phyloP scores from a whole-genome alignment of 2,329 filamentous ascomycete species.

The Huntiella omanensis region DNA sequence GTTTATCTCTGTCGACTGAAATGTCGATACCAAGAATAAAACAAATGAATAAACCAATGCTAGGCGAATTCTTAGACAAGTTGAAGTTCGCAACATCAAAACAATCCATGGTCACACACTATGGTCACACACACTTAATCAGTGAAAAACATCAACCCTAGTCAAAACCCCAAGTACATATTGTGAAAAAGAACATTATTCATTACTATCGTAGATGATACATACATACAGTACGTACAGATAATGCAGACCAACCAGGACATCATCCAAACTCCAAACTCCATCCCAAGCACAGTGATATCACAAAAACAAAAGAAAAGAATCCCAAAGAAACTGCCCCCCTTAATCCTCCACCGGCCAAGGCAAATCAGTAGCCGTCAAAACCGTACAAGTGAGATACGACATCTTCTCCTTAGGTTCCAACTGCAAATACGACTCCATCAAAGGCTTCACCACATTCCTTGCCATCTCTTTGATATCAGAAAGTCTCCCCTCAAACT shows the following conservation, averaged over 20 bases:
- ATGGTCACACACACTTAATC: not conserved
- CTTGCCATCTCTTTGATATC: conserved; percentile 73
- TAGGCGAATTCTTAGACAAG: not conserved
- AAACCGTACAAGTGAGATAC: conserved; percentile 32
- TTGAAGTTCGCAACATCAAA: too few relatives aligned
- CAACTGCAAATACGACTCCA: conserved; percentile 69
- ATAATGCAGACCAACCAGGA: not conserved
- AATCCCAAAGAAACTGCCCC: conserved; percentile 8
- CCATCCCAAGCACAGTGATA: not conserved
- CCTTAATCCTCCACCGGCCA: conserved; percentile 23
- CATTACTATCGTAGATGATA: not conserved
- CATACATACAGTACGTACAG: not conserved
- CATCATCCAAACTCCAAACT: not conserved
- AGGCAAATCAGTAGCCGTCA: conserved; percentile 30
- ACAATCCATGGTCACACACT: too few relatives aligned
- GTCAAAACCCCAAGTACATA: not conserved
- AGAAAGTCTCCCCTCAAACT: conserved; percentile 74
- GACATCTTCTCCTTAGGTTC: conserved; percentile 37
- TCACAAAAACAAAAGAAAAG: conserved; percentile 10
- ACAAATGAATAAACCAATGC: not conserved
- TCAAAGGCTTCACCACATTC: conserved; percentile 67
- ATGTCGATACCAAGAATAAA: not conserved
- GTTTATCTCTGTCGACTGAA: not conserved
- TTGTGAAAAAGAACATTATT: not conserved
- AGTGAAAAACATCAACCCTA: not conserved